Evolutionary conservation across 129 eudicot species (phyloP), one percentile per base, ranked within the genome.

Genomic region (Arctium lappa): DNA sequence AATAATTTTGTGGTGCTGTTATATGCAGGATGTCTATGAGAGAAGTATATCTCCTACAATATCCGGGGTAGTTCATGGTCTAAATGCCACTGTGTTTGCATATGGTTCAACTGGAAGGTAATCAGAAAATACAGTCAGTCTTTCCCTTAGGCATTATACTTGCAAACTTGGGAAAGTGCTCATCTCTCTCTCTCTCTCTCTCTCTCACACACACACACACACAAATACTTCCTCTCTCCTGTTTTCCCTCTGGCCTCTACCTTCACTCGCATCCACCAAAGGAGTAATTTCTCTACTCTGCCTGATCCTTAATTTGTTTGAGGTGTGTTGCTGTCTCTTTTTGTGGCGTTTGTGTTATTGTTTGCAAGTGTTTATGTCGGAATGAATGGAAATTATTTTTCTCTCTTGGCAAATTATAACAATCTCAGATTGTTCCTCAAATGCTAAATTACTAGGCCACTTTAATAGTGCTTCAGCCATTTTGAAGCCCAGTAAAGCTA

Each of bases 51-150:
- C 88, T 74, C 87, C 97, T 66, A 92, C 97, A 71, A 93, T 94
- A 66, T 81, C 94, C 18, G 98, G 98, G 84, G 98, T 94, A 73
- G 85, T 92, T 76, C 97, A 94, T 83, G 98, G 98, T 79, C 90
- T 94, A 46, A 94, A 94, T 86, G 97, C 98, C n/a, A 94, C 98
- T 16, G 90, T 92, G 74, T 94, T 94, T 91, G 98, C 98, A 31
- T 94, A 94, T 87, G 98, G 98, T 63, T 91, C 97, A 68, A 94
- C 98, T 48, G 98, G 98, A 80, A 94, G 98, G 98, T 94, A 89
- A 79, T 76, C 33, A 36, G n/a, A 73, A 36, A 39, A 33, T 66
- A 72, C 56, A 66, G 66, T 39, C 75, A 77, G 32, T 63, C n/a
- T 65, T 37, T 63, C n/a, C 13, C 81, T n/a, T 70, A 16, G 33